Percentiles rank a stretch among this genome's conserved stretches.
Conservation (phyloP, 2,329 filamentous ascomycete genomes). For the Cordyceps javanica region DNA sequence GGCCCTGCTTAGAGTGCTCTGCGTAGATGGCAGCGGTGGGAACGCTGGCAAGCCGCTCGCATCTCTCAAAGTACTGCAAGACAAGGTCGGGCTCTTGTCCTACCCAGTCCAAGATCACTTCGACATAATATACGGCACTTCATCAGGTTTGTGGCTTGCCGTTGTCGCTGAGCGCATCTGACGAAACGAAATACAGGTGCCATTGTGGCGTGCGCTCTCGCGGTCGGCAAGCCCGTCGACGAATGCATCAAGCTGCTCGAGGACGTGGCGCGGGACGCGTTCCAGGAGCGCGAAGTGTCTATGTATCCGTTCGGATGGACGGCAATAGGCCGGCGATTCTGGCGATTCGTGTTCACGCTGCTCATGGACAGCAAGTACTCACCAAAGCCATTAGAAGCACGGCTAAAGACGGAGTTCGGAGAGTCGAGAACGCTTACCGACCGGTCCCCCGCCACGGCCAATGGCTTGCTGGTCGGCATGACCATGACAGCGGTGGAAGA, state of each 20-base stretch:
- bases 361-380: not conserved
- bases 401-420: not conserved
- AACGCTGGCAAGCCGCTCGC: not conserved
- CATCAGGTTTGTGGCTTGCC: not conserved
- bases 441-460: not conserved
- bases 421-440: not conserved
- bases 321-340: not conserved
- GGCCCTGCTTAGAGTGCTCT: not conserved
- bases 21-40: not conserved
- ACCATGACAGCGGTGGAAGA: not conserved
- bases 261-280: not conserved
- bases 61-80: not conserved
- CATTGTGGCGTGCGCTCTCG: not conserved
- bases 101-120: not conserved
- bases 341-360: not conserved
- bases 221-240: not conserved
- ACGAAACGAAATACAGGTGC: not conserved
- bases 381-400: not conserved
- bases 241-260: not conserved
- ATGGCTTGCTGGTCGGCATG: not conserved
- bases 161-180: not conserved
- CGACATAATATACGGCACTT: not conserved
- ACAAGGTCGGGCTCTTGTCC: not conserved
- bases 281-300: not conserved
- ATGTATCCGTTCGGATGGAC: not conserved